These are phyloP conservation scores for Talaromyces sp. DNA, from an alignment of 2,329 filamentous ascomycete genomes.

Conservation along the genomic window DNA sequence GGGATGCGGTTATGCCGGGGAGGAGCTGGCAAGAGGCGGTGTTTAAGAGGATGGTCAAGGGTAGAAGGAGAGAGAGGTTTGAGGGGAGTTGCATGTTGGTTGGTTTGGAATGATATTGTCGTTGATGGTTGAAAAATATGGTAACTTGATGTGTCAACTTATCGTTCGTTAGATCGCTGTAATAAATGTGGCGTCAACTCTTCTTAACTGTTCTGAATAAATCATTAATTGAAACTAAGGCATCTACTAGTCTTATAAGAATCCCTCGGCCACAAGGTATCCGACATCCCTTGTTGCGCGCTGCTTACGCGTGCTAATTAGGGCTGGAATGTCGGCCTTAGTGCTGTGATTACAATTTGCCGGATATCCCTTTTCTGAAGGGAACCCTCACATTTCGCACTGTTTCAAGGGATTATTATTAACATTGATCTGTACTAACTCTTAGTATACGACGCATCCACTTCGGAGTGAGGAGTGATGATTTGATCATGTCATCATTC, in stretches of 20 bases:
- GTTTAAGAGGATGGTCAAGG: background rate
- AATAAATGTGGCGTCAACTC: background rate
- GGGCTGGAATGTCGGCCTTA: conserved; percentile 9
- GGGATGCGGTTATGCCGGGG: conserved; percentile 10
- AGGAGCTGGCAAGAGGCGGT: conserved; percentile 22
- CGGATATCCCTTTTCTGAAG: background rate
- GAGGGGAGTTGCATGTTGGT: background rate
- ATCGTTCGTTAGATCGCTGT: background rate
- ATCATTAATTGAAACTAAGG: too few relatives aligned
- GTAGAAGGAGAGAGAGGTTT: background rate
- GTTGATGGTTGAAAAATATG: background rate
- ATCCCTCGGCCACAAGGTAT: background rate
- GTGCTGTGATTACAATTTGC: background rate
- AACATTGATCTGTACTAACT: background rate
- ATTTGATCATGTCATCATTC: background rate
- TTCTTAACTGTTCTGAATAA: background rate
- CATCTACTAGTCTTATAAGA: background rate
- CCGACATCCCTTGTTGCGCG: conserved; percentile 12
- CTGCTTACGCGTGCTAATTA: conserved; percentile 4
- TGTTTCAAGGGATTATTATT: background rate
- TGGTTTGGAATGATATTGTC: too few relatives aligned
- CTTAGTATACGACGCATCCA: background rate
- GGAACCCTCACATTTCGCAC: background rate
- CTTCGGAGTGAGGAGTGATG: background rate
- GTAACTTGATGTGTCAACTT: background rate